Base-by-base conservation (phyloP, 139 green algal genomes). In the Coccomyxa sp. region DNA sequence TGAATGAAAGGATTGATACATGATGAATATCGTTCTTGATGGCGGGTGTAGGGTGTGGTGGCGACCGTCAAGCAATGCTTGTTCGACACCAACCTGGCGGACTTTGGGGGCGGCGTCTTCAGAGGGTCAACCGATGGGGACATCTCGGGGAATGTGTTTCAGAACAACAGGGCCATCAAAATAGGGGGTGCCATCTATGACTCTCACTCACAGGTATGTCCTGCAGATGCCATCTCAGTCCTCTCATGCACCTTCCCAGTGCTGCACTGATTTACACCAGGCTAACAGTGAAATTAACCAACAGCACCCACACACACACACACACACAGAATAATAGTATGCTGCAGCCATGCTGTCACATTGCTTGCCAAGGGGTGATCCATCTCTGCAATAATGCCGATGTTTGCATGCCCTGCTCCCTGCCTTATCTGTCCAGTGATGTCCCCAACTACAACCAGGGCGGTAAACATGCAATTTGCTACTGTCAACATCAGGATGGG, bases 131-230 rank as follows among this genome's bases (percentile, higher is more conserved):
- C 34, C 55, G 73, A 29, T 7, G 75, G 75, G 18, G 39, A 73
- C 75, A n/a, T 79, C 29, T 10, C 22, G 35, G 55, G 37, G 18
- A 40, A 18, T 31, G 64, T 39, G 7, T 79, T 79, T 55, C 35
- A n/a, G 6, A 29, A 24, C 75, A 79, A 79, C 75, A 73, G 16
- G 33, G 75, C 75, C 10, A 18, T 6, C 8, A 34, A 31, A 14
- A 50, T 39, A 14, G 75, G 75, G 9, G 75, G 55, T 24, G 75
- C 34, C 55, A 71, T 79, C 34, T 79, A 79, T 55, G 75, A 79
- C 75, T 79, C 75, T 12, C 75, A 79, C 33, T 33, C 39, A 37
- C 8, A 37, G 71, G 71, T 76, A 6, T 58, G 44, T 16, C 14
- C 44, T 58, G 44, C 14, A 16, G 14, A 29, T 58, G 44, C 44